phyloP scores from a whole-genome alignment of 257 asterid genomes.

The Gynochthodes officinalis region DNA sequence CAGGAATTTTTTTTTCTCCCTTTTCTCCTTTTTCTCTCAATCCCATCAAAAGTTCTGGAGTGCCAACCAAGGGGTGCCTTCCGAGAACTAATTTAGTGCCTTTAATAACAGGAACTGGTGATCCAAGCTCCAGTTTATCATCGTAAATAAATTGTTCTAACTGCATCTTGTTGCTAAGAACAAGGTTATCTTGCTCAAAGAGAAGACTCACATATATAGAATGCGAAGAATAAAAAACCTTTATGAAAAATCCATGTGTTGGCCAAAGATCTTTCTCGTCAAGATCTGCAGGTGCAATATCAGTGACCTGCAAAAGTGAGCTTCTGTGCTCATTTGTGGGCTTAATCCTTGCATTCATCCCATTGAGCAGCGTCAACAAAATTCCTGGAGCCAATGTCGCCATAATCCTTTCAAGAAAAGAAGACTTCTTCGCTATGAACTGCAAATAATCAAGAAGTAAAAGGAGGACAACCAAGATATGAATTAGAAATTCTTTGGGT shows the following conservation, averaged over 20 bases:
- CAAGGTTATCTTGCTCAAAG: conserved; percentile 84
- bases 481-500: neutral
- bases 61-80: conserved; percentile 74
- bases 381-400: conserved; percentile 85
- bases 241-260: conserved; percentile 76
- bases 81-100: conserved; percentile 84
- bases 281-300: conserved; percentile 87
- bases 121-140: conserved; percentile 73
- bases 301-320: conserved; percentile 80
- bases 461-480: neutral
- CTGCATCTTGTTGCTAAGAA: conserved; percentile 85
- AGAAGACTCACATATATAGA: conserved; percentile 79
- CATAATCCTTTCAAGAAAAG: conserved; percentile 33
- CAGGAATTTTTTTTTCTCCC: conserved; percentile 38
- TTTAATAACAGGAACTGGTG: conserved; percentile 77
- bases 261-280: conserved; percentile 82
- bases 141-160: conserved; percentile 80
- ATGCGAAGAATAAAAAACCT: conserved; percentile 82
- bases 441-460: conserved; percentile 6
- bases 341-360: conserved; percentile 70
- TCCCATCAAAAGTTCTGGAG: conserved; percentile 91
- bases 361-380: conserved; percentile 63
- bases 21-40: conserved; percentile 63
- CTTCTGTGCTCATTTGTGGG: conserved; percentile 86
- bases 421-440: too few relatives aligned